Conservation (phyloP, 1,284 basidiomycete species). For the Ceratobasidium sp. region DNA sequence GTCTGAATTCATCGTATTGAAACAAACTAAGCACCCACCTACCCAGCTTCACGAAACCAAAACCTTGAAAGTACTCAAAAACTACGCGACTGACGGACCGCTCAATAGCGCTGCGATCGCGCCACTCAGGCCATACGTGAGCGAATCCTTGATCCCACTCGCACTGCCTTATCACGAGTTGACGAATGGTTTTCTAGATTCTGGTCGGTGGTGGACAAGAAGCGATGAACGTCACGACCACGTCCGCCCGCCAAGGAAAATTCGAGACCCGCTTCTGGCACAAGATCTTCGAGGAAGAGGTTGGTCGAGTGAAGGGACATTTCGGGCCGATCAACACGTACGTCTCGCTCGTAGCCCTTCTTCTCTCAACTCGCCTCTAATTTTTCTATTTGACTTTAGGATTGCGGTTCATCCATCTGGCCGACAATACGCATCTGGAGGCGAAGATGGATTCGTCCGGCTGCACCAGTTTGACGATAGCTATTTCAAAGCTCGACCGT, state of each 20-base stretch:
- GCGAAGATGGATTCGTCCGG: conserved; percentile 96
- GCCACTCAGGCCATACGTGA: conserved; percentile 85
- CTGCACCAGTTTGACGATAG: conserved; percentile 93
- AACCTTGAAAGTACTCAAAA: conserved; percentile 91
- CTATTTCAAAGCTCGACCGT: conserved; percentile 90
- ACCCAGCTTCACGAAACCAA: conserved; percentile 89
- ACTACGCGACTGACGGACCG: conserved; percentile 92
- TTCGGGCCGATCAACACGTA: conserved; percentile 98
- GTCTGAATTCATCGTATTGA: background rate
- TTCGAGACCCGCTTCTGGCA: conserved; percentile 99
- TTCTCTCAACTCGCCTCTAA: background rate
- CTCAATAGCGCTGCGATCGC: conserved; percentile 94
- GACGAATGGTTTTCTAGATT: conserved; percentile 63
- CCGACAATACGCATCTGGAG: conserved; percentile 91
- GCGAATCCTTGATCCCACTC: conserved; percentile 49
- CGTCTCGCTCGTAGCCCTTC: conserved; percentile 55
- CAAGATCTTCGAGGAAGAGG: conserved; percentile 97
- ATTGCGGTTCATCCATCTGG: conserved; percentile 94
- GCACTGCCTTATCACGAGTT: background rate
- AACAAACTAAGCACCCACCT: background rate
- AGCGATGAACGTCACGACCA: conserved; percentile 97
- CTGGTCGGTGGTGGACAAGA: conserved; percentile 97
- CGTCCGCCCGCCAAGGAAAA: conserved; percentile 92
- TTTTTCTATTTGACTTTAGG: conserved; percentile 59
- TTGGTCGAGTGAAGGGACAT: conserved; percentile 95